These are phyloP conservation scores for Yamadazyma kitorensis DNA, from an alignment of 805 yeast genomes.

Conservation along the genomic window DNA sequence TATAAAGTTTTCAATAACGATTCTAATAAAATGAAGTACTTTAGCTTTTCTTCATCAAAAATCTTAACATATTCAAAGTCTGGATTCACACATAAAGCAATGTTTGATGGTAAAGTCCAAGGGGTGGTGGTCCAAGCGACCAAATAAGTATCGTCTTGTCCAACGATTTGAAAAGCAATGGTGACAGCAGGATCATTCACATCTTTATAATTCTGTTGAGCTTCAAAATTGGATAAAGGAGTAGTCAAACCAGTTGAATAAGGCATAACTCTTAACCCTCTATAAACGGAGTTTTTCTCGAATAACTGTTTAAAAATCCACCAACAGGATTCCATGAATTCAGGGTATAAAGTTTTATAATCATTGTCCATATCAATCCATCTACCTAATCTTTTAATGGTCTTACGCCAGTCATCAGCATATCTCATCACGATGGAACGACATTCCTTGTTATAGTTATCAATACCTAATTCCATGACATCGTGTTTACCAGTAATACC, in stretches of 20 bases:
- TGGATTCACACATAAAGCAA: constrained; percentile 90
- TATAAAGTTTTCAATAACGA: constrained; percentile 76
- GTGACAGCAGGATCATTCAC: constrained; percentile 97
- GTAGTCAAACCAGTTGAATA: constrained; percentile 97
- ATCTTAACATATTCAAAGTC: constrained; percentile 89
- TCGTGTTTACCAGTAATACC: constrained; percentile 93
- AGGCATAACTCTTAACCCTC: constrained; percentile 98
- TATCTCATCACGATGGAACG: constrained; percentile 97
- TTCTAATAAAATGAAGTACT: constrained; percentile 82
- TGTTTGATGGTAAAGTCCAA: constrained; percentile 96
- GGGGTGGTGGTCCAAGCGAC: constrained; percentile 99
- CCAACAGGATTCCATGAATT: constrained; percentile 98
- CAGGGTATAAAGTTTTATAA: constrained; percentile 93
- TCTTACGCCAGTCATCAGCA: constrained; percentile 90
- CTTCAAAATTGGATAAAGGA: constrained; percentile 95
- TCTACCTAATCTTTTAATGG: constrained; percentile 93
- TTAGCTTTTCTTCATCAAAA: constrained; percentile 80
- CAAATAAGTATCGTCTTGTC: constrained; percentile 76
- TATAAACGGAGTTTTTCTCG: constrained; percentile 84
- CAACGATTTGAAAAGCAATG: constrained; percentile 76
- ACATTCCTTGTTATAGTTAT: constrained; percentile 90
- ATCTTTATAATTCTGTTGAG: constrained; percentile 97
- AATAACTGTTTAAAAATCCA: constrained; percentile 94
- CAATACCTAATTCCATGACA: constrained; percentile 92
- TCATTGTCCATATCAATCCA: constrained; percentile 99